These are phyloP conservation scores for Lepidium africanum DNA, from an alignment of 345 rosid species.

Conservation along the genomic window DNA sequence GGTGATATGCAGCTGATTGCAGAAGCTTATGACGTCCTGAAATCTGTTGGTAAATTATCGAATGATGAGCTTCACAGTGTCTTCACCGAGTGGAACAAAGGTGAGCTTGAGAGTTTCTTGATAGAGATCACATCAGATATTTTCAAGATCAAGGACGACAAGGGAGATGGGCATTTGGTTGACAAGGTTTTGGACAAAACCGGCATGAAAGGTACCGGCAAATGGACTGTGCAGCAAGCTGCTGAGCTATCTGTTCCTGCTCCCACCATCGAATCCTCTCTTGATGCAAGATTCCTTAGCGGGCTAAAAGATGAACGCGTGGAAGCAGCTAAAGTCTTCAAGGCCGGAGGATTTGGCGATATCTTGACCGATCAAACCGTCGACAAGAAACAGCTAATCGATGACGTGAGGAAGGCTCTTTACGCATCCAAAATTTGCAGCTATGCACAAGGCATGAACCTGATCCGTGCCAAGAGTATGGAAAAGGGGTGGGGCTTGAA, in stretches of 20 bases:
- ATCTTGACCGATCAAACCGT: slow-evolving; percentile 49
- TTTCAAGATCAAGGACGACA: slow-evolving; percentile 75
- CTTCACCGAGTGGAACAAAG: slow-evolving; percentile 85
- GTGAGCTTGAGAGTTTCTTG: slow-evolving; percentile 95
- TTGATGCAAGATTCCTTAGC: slow-evolving; percentile 86
- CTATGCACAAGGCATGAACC: slow-evolving; percentile 97
- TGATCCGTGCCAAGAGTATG: slow-evolving; percentile 80
- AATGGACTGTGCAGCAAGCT: slow-evolving; percentile 99
- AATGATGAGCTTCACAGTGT: slow-evolving; percentile 69
- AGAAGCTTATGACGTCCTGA: slow-evolving; percentile 87
- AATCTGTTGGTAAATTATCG: slow-evolving; percentile 77
- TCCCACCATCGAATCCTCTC: slow-evolving; percentile 85
- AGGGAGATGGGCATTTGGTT: slow-evolving; percentile 80
- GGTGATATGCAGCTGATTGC: slow-evolving; percentile 97
- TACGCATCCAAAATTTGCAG: slow-evolving; percentile 95
- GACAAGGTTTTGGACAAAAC: slow-evolving; percentile 96
- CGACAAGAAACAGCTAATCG: slow-evolving; percentile 72
- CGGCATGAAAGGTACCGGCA: slow-evolving; percentile 97
- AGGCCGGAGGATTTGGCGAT: slow-evolving; percentile 67
- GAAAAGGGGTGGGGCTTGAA: slow-evolving; percentile 84
- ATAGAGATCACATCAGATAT: slow-evolving; percentile 90
- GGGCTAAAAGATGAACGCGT: slow-evolving; percentile 92
- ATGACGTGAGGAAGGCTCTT: slow-evolving; percentile 87
- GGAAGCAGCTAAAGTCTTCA: slow-evolving; percentile 78
- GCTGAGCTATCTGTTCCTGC: slow-evolving; percentile 92